Evolutionary conservation across 2,329 filamentous ascomycete species (phyloP), one percentile per base, ranked within the genome.

Genomic region (Helminthosporium solani): DNA sequence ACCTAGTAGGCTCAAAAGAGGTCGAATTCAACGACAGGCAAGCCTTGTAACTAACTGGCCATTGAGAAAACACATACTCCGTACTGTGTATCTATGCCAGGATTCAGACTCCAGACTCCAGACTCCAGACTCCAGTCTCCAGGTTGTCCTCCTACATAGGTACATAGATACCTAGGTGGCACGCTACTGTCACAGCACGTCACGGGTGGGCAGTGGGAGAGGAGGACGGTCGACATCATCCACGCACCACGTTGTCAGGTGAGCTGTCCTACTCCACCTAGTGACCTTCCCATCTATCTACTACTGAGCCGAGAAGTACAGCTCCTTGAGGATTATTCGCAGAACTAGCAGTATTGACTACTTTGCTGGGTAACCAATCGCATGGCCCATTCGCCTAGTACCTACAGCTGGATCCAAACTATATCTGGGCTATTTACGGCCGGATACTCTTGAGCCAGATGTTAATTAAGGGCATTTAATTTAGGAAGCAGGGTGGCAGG

Each of bases 311-410:
- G 40, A 34, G 28, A 35, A 16, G 40, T 64, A 63, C 53, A 56
- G 57, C 56, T 58, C 53, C 57, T 58, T 56, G 53, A 60, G 58
- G 49, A 49, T 55, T 54, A 64, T 66, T 64, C 66, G 64, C 35
- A 57, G 59, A 60, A 47, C 58, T 60, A 61, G 49, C 56, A 61
- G 56, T 68, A 69, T 68, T 68, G 65, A 60, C 53, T 63, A 48
- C 33, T 21, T 35, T 28, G 33, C 52, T 62, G 62, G 66, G 66
- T 69, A 68, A 52, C 66, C 66, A 68, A 69, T 67, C 39, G 46
- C 34, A 33, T 16, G n/a, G 11, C 38, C 12, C 18, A 53, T 35
- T 39, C 27, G 49, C 42, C 53, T 47, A 52, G 40, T 46, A 46
- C 33, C 47, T 48, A 41, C 30, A 3, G 12, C 33, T 33, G 19